Base-by-base conservation (phyloP, 371 early-diverging fungal species). In the Apophysomyces trapeziformis region DNA sequence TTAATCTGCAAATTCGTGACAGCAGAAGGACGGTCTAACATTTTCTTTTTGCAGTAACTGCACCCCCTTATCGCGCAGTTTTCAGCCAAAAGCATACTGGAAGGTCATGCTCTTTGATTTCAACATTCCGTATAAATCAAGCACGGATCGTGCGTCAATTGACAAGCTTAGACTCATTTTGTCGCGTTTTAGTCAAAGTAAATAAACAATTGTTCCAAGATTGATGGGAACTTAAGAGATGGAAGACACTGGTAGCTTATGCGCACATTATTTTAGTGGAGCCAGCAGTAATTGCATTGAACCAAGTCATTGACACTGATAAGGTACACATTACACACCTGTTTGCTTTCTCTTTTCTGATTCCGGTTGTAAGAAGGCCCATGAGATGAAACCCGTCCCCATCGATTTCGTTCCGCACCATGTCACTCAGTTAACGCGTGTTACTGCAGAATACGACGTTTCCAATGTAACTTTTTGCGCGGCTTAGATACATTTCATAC, bases 51-150 rank as follows among this genome's bases (percentile, higher is more conserved):
- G 32, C 32, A 26, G 32, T 26, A 26, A 26, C 32, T 26, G 32
- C 32, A 26, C 32, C 32, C 32, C 32, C 32, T 26, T 26, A 26
- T 26, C 32, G 32, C 32, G 32, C 32, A 26, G 1, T 26, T 26
- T 26, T 2, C 32, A 26, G 32, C 32, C 32, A 26, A 26, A 26
- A 26, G 32, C 32, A 26, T 26, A 26, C 7, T 18, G 21, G 1
- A 21, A 47, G 7, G 21, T 26, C 4, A 78, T 78, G 76, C 70
- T 67, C 38, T 72, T 61, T 60, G 79, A 79, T 64, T 59, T 79
- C 6, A 79, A 76, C 65, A 70, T 79, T 64, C 79, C 79, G 16
- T 76, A 70, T 65, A 18, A 61, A 32, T 57, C 68, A 16, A 60
- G 65, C 5, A 39, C 46, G 7, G 73, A 74, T 59, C 70, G 64